Base-by-base conservation (phyloP, 371 early-diverging fungal genomes). In the Circinella minor region DNA sequence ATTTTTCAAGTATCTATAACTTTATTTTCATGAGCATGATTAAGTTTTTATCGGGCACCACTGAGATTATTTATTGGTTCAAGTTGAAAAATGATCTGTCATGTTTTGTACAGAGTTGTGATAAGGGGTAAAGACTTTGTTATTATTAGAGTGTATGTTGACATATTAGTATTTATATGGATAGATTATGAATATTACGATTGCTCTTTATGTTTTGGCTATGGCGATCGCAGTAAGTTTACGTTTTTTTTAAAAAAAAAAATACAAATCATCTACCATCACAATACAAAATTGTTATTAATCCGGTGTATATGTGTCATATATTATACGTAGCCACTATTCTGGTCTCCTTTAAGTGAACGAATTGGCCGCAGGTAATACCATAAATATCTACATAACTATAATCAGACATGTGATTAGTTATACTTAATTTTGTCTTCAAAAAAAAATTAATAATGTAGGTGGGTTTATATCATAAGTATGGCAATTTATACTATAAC, bases 311-410 rank as follows among this genome's bases (percentile, higher is more conserved):
- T 51, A 17, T n/a, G 51, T 17, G 15, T 51, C 6, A 17, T 17
- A 51, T 5, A n/a, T 14, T 13, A 51, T 51, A n/a, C n/a, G n/a
- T n/a, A 57, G 57, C 57, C 57, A 57, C 61, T 81, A 20, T 71
- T 75, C 34, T 77, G 79, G 77, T 77, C 78, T n/a, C 81, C 81
- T 7, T 38, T 81, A 11, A 74, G 74, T 66, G 81, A 81, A 36
- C 67, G 76, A 27, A 62, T 81, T 51, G 82, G 74, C 6, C 61
- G 81, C 67, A 74, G 77, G 80, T 73, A 67, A 11, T 47, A 11
- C 47, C 9, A 11, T 15, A 66, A 38, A 4, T 34, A 27, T 37
- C 36, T 17, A 27, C 3, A 17, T 34, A n/a, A 43, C 43, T 34
- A 10, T n/a, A n/a, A n/a, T 3, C 15, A 0, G 9, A 13, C n/a